phyloP scores from a whole-genome alignment of 1,139 yeast species.

The Protomyces gravidus region DNA sequence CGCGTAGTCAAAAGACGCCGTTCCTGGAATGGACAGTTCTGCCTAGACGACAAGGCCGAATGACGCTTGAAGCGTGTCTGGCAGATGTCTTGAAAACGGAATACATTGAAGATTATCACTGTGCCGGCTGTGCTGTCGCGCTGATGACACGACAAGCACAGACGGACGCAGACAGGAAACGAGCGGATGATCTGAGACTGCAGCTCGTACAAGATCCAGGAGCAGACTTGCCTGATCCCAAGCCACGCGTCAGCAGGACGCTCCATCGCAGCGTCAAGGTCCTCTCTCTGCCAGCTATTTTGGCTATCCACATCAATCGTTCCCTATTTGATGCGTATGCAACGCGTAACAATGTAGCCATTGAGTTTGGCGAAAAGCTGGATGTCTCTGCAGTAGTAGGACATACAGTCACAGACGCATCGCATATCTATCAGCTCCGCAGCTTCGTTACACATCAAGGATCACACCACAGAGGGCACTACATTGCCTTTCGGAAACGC shows the following conservation, averaged over 20 bases:
- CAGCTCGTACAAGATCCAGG: background rate
- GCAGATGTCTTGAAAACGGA: slow-evolving; percentile 9
- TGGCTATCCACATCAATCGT: slow-evolving; percentile 21
- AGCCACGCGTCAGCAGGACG: background rate
- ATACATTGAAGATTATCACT: slow-evolving; percentile 16
- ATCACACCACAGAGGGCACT: slow-evolving; percentile 21
- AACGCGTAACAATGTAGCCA: slow-evolving; percentile 16
- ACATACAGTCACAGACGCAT: background rate
- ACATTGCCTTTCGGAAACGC: slow-evolving; percentile 22
- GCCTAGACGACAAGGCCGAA: background rate
- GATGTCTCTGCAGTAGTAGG: background rate
- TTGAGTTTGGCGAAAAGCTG: slow-evolving; percentile 4
- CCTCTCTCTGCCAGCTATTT: slow-evolving; percentile 4
- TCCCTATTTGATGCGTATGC: slow-evolving; percentile 17
- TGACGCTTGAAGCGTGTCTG: slow-evolving; percentile 8
- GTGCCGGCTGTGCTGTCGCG: slow-evolving; percentile 9
- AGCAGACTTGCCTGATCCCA: slow-evolving; percentile 9
- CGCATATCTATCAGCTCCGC: slow-evolving; percentile 3
- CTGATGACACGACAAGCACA: background rate
- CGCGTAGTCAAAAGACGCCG: slow-evolving; percentile 2
- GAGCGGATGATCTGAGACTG: background rate
- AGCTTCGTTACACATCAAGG: slow-evolving; percentile 24
- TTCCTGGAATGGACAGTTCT: slow-evolving; percentile 18
- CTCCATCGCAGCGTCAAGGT: slow-evolving; percentile 1
- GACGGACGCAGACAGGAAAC: background rate